Percentiles rank a stretch among this genome's conserved stretches.
These are phyloP conservation scores for Pyrenophora seminiperda DNA, from an alignment of 2,329 filamentous ascomycete species.

Conservation along the genomic window DNA sequence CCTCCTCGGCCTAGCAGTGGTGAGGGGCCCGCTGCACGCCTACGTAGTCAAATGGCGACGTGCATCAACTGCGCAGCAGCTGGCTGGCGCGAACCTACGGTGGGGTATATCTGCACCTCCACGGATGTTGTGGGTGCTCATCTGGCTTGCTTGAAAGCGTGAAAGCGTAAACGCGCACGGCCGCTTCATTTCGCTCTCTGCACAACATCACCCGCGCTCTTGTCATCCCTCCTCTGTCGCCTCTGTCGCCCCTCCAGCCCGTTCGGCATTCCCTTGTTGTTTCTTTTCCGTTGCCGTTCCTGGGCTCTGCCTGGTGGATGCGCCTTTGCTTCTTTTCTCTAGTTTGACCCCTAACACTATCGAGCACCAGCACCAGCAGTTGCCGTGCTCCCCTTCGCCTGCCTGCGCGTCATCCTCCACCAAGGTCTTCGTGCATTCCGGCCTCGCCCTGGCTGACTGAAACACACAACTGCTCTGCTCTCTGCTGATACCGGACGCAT, in stretches of 20 bases:
- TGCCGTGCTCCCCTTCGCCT: constrained; percentile 24
- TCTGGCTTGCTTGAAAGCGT: constrained; percentile 8
- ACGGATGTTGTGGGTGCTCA: constrained; percentile 25
- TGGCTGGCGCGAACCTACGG: constrained; percentile 22
- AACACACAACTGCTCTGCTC: constrained; percentile 20
- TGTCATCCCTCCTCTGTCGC: constrained; percentile 24
- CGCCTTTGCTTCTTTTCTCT: constrained; percentile 30
- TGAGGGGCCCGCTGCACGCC: constrained; percentile 25
- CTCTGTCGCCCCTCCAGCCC: constrained; percentile 29
- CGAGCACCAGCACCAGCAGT: constrained; percentile 31
- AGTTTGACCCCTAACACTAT: constrained; percentile 37
- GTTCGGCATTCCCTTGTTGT: constrained; percentile 33
- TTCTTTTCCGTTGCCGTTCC: constrained; percentile 33
- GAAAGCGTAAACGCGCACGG: constrained; percentile 16
- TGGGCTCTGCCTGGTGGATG: constrained; percentile 41
- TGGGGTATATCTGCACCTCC: constrained; percentile 10
- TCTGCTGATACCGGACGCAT: constrained; percentile 9
- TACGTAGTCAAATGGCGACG: constrained; percentile 22
- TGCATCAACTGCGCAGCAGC: constrained; percentile 8
- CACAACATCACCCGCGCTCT: constrained; percentile 37
- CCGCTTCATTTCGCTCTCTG: constrained; percentile 23
- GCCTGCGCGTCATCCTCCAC: constrained; percentile 31
- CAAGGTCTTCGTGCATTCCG: constrained; percentile 28
- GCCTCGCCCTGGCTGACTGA: constrained; percentile 24
- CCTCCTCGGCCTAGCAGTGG: constrained; percentile 16